A percentile compares a stretch with the other conserved stretches of the same genome.
phyloP scores from a whole-genome alignment of 169 alveolate genomes.

The Fabrea salina region DNA sequence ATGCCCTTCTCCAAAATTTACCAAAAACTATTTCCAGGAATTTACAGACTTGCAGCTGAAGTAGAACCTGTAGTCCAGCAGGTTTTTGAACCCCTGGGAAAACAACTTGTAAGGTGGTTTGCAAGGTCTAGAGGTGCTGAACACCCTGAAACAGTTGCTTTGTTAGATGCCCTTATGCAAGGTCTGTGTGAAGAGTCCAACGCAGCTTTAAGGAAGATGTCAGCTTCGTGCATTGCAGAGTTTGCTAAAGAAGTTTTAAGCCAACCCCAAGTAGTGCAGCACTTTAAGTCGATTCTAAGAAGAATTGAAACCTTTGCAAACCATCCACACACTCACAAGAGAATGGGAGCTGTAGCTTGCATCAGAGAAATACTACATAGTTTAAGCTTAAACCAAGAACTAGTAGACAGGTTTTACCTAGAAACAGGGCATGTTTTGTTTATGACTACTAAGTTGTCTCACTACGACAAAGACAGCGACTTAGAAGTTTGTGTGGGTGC shows the following conservation, averaged over 20 bases:
- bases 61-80: constrained; percentile 44
- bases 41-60: constrained; percentile 49
- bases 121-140: constrained; percentile 58
- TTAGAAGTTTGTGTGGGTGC: constrained; percentile 20
- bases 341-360: constrained; percentile 61
- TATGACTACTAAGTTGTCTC: neutral
- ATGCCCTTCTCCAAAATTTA: constrained; percentile 47
- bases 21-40: constrained; percentile 43
- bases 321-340: constrained; percentile 76
- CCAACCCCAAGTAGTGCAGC: constrained; percentile 39
- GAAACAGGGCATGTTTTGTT: constrained; percentile 36
- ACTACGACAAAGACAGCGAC: constrained; percentile 27
- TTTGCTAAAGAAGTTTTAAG: constrained; percentile 59
- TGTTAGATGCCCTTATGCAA: constrained; percentile 69
- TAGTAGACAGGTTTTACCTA: constrained; percentile 36
- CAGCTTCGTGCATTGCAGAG: constrained; percentile 63
- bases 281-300: constrained; percentile 68
- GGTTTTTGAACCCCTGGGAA: constrained; percentile 62
- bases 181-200: constrained; percentile 58
- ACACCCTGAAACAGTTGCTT: constrained; percentile 56
- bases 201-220: constrained; percentile 54
- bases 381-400: constrained; percentile 31
- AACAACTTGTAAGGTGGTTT: constrained; percentile 78
- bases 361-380: constrained; percentile 36
- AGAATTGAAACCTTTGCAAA: constrained; percentile 67